A percentile compares a stretch with the other conserved stretches of the same genome.
These are phyloP conservation scores for Agrocybe chaxingu DNA, from an alignment of 768 basidiomycete species.

Conservation along the genomic window DNA sequence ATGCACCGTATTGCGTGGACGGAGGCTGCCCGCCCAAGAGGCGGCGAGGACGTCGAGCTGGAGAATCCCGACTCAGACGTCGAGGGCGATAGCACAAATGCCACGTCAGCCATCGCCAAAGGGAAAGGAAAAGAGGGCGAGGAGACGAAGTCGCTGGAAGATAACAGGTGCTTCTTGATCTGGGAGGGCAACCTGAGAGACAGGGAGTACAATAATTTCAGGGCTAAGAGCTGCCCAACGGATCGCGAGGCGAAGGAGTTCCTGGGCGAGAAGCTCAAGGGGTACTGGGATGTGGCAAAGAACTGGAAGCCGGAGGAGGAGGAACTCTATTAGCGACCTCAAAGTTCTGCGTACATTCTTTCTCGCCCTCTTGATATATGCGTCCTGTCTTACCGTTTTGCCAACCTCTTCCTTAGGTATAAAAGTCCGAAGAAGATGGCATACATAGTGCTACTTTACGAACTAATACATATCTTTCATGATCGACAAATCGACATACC, in stretches of 20 bases:
- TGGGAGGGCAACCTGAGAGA: slow-evolving; percentile 94
- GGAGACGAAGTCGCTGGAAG: slow-evolving; percentile 57
- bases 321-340: slow-evolving; percentile 48
- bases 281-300: slow-evolving; percentile 95
- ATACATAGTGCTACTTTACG: too few relatives aligned
- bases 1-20: slow-evolving; percentile 90
- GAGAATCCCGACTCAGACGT: slow-evolving; percentile 45
- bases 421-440: too few relatives aligned
- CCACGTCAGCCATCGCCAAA: slow-evolving; percentile 14
- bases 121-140: slow-evolving; percentile 33
- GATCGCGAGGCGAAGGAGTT: slow-evolving; percentile 85
- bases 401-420: background rate
- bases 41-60: slow-evolving; percentile 67
- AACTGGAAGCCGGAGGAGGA: slow-evolving; percentile 85
- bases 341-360: background rate
- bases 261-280: slow-evolving; percentile 79
- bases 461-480: too few relatives aligned
- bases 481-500: too few relatives aligned
- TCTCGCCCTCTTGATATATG: background rate
- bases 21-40: slow-evolving; percentile 79
- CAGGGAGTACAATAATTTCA: slow-evolving; percentile 75
- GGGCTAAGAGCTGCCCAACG: slow-evolving; percentile 77
- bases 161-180: slow-evolving; percentile 86
- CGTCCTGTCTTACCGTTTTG: background rate
- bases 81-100: slow-evolving; percentile 14